Conservation (phyloP, 2,329 filamentous ascomycete genomes). For the Nemania diffusa region DNA sequence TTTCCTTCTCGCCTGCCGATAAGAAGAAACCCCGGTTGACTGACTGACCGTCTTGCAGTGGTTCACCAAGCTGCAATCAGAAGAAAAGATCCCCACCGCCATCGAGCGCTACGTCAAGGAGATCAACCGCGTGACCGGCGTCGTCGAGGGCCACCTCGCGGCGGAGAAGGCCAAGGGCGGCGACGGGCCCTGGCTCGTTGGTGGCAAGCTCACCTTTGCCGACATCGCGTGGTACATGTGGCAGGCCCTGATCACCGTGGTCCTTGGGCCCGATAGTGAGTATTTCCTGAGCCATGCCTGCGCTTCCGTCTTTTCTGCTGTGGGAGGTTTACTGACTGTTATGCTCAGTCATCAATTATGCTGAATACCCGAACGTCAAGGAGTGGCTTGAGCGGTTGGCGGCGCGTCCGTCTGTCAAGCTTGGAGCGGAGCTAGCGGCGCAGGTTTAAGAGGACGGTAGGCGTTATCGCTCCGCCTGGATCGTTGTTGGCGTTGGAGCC, state of each 20-base stretch:
- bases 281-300: not conserved
- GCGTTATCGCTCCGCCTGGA: not conserved
- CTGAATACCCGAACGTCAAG: conserved; percentile 30
- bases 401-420: conserved; percentile 13
- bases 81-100: conserved; percentile 56
- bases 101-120: conserved; percentile 58
- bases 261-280: conserved; percentile 17
- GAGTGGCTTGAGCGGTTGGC: conserved; percentile 28
- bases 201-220: conserved; percentile 37
- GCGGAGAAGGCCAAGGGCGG: conserved; percentile 35
- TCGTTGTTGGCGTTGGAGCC: not conserved
- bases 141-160: conserved; percentile 54
- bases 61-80: conserved; percentile 54
- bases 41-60: conserved; percentile 42
- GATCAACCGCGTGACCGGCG: conserved; percentile 55
- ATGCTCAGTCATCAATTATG: conserved; percentile 19
- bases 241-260: not conserved
- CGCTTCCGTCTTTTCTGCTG: not conserved
- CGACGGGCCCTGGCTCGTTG: conserved; percentile 37
- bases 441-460: not conserved
- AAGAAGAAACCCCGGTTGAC: not conserved
- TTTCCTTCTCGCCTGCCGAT: not conserved
- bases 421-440: conserved; percentile 1
- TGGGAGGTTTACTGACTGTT: conserved; percentile 1
- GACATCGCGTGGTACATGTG: conserved; percentile 40